Percentiles rank a stretch among this genome's conserved stretches.
phyloP scores from a whole-genome alignment of 2,329 filamentous ascomycete genomes.

The Pseudovirgaria hyperparasitica region DNA sequence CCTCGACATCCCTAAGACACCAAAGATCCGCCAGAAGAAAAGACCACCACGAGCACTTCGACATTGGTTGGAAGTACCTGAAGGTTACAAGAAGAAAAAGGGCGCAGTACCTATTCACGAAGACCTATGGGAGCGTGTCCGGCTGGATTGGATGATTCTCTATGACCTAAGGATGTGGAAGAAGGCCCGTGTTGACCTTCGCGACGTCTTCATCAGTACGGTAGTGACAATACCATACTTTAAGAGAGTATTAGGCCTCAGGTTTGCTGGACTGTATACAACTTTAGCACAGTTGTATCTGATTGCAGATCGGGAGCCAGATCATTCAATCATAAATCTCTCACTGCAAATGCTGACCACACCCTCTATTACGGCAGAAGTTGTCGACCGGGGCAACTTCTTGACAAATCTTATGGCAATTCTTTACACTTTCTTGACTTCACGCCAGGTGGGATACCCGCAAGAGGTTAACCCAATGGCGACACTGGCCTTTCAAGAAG shows the following conservation, averaged over 20 bases:
- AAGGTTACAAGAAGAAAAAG: conserved; percentile 49
- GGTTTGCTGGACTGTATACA: conserved; percentile 93
- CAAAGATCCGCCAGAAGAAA: conserved; percentile 35
- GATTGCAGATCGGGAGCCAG: conserved; percentile 89
- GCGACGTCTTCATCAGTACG: conserved; percentile 90
- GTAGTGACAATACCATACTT: conserved; percentile 93
- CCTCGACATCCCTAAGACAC: conserved; percentile 71
- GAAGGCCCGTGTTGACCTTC: conserved; percentile 76
- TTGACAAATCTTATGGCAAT: conserved; percentile 92
- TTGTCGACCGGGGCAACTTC: conserved; percentile 91
- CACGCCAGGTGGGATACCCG: conserved; percentile 87
- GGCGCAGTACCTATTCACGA: conserved; percentile 60
- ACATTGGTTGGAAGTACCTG: conserved; percentile 79
- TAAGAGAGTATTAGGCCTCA: conserved; percentile 81
- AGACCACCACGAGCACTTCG: conserved; percentile 52
- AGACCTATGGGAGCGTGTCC: conserved; percentile 77
- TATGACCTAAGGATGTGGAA: conserved; percentile 97
- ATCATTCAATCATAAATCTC: conserved; percentile 96
- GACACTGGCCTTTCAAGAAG: conserved; percentile 83
- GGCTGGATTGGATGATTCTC: conserved; percentile 85
- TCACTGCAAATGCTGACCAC: conserved; percentile 95
- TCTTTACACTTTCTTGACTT: conserved; percentile 92
- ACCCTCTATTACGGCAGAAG: conserved; percentile 89
- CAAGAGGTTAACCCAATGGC: conserved; percentile 78
- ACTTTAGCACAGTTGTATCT: conserved; percentile 87